Base-by-base conservation (phyloP, 2,329 filamentous ascomycete genomes). In the Monilinia polystroma region DNA sequence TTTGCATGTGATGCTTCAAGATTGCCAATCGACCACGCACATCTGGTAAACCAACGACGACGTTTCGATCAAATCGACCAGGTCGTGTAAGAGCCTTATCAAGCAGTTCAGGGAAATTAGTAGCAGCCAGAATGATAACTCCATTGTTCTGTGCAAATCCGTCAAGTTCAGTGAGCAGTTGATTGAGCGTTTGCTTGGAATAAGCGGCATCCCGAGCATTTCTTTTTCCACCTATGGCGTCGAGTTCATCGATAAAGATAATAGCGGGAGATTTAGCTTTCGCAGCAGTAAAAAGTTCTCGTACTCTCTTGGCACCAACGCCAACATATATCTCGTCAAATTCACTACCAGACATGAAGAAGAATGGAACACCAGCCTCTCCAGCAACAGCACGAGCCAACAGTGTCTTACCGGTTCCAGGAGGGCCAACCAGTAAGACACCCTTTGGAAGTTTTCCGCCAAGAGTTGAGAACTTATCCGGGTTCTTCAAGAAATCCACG, bases 341-440 rank as follows among this genome's bases (percentile, higher is more conserved):
- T 78, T 99, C 95, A 67, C 92, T 96, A 62, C 95, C 95, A 75
- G 95, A 99, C 94, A 99, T 98, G 84, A 97, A 99, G 84, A 98
- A 99, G 84, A 99, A 99, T 1, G 95, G 95, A 23, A 99, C 95
- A 66, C 94, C 95, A 64, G 95, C 93, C 81, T 99, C 95, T 63
- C 95, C 95, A 58, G 95, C 95, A 68, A 99, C 95, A 66, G 95
- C 96, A 75, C 95, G 90, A 70, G 95, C 95, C 69, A 99, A 86
- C 52, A 99, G 86, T 16, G 95, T 99, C 81, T 99, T 99, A 80
- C 95, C 95, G 69, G 95, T 99, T 81, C 95, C 95, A 63, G 95
- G 95, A 76, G 95, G 95, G 0, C 95, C 95, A 75, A 97, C 92
- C 32, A 99, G 86, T 62, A 99, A 85, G 68, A 99, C 92, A 82